These are phyloP conservation scores for Debaryomyces tyrocola DNA, from an alignment of 805 yeast species.

Conservation along the genomic window DNA sequence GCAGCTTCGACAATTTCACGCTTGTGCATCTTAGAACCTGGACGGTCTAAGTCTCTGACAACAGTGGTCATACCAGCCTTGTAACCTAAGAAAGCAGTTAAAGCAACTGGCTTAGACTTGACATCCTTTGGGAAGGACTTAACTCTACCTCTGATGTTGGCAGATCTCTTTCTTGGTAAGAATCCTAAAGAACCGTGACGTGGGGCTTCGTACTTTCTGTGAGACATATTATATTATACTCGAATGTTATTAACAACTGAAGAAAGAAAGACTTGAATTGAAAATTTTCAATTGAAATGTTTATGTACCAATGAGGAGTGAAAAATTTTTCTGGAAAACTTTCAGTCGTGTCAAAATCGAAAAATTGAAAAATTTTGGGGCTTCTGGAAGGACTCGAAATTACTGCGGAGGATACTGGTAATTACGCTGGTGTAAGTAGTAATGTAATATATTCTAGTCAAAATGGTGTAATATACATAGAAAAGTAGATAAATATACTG, in stretches of 20 bases:
- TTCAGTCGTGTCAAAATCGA: conserved; percentile 2
- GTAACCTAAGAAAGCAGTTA: conserved; percentile 99
- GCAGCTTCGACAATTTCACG: conserved; percentile 99
- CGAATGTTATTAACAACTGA: conserved; percentile 25
- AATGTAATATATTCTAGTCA: too few relatives aligned
- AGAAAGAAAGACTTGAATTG: conserved; percentile 11
- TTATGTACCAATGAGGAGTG: not conserved
- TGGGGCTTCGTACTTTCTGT: conserved; percentile 99
- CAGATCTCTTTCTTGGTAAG: conserved; percentile 99
- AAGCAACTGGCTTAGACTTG: conserved; percentile 94
- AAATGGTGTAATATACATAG: too few relatives aligned
- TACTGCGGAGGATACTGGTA: too few relatives aligned
- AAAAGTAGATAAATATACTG: too few relatives aligned
- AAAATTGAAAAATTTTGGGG: not conserved
- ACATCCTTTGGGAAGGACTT: conserved; percentile 99
- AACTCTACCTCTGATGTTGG: conserved; percentile 97
- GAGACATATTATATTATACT: conserved; percentile 69
- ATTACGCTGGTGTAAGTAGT: too few relatives aligned
- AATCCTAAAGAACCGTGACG: conserved; percentile 99
- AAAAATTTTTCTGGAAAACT: conserved; percentile 5
- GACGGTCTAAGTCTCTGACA: conserved; percentile 99
- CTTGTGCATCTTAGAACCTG: conserved; percentile 99
- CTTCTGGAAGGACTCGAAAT: too few relatives aligned
- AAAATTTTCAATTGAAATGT: conserved; percentile 2
- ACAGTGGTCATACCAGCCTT: conserved; percentile 99